Percentiles rank a stretch among this genome's conserved stretches.
Conservation (phyloP, 2,329 filamentous ascomycete genomes). For the Calonectria hawksworthii region DNA sequence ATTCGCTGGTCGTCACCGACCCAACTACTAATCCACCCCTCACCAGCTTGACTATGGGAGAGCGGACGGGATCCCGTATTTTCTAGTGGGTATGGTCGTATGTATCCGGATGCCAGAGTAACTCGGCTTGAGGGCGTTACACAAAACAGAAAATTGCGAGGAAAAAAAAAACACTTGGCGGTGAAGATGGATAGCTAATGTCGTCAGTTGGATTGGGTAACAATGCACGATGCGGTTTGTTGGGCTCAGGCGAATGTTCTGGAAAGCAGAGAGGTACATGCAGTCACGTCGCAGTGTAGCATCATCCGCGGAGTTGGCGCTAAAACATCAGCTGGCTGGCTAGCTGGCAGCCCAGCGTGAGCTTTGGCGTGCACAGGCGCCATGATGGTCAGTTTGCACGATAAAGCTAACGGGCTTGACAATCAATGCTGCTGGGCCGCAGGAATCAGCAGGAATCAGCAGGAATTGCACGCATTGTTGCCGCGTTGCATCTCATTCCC, state of each 20-base stretch:
- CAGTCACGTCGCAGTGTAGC: neutral
- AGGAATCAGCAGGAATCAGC: neutral
- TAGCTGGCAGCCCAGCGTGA: neutral
- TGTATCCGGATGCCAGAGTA: neutral
- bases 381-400: neutral
- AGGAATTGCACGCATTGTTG: neutral
- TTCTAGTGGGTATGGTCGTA: conserved; percentile 8
- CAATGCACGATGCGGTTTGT: neutral
- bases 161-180: neutral
- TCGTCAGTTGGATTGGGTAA: neutral
- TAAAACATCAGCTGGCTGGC: neutral
- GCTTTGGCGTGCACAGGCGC: neutral
- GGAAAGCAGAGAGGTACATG: neutral
- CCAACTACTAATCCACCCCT: conserved; percentile 11
- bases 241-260: neutral
- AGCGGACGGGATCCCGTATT: conserved; percentile 11
- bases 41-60: conserved; percentile 6
- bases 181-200: neutral
- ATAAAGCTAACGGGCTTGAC: neutral
- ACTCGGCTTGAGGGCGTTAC: neutral
- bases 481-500: neutral
- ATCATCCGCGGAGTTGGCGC: neutral
- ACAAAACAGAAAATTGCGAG: neutral
- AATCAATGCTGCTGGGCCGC: neutral
- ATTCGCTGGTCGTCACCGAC: conserved; percentile 7